Evolutionary conservation across 768 basidiomycete species (phyloP).

Genomic region (Suillus subaureus): DNA sequence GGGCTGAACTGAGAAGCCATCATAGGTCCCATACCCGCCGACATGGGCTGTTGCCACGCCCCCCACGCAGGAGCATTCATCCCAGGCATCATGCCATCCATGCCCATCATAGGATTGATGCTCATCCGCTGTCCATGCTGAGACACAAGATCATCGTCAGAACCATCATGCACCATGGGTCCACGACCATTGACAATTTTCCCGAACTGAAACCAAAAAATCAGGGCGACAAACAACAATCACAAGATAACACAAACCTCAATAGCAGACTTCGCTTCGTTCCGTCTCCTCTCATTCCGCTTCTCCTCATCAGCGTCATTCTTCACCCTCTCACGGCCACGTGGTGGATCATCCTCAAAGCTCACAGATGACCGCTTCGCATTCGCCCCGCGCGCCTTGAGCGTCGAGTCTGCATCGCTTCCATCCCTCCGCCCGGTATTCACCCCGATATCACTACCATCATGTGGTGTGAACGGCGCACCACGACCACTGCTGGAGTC

Average conservation of each 20-base stretch:
- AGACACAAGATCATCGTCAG: slow-evolving; percentile 41
- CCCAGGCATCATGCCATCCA: slow-evolving; percentile 30
- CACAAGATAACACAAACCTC: slow-evolving; percentile 56
- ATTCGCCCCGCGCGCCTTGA: slow-evolving; percentile 36
- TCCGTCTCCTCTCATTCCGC: slow-evolving; percentile 73
- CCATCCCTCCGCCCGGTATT: slow-evolving; percentile 22
- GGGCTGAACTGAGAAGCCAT: slow-evolving; percentile 43
- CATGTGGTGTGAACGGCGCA: slow-evolving; percentile 73
- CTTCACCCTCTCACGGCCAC: slow-evolving; percentile 34
- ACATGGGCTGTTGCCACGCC: slow-evolving; percentile 30
- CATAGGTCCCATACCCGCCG: slow-evolving; percentile 29
- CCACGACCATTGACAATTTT: slow-evolving; percentile 82
- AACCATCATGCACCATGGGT: slow-evolving; percentile 55
- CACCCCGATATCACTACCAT: slow-evolving; percentile 64
- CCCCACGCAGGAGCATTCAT: slow-evolving; percentile 39
- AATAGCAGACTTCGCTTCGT: slow-evolving; percentile 85
- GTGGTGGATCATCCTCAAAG: slow-evolving; percentile 55
- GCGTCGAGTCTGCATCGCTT: slow-evolving; percentile 28
- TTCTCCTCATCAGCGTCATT: slow-evolving; percentile 45
- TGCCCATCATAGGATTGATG: slow-evolving; percentile 35
- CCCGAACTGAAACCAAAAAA: slow-evolving; percentile 60
- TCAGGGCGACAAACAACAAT: slow-evolving; percentile 12
- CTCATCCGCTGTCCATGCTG: slow-evolving; percentile 33
- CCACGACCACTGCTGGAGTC: slow-evolving; percentile 76
- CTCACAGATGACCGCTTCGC: slow-evolving; percentile 65